Evolutionary conservation across 2,329 filamentous ascomycete genomes (phyloP), one percentile per base, ranked within the genome.

Genomic region (Phyllosticta citribraziliensis): DNA sequence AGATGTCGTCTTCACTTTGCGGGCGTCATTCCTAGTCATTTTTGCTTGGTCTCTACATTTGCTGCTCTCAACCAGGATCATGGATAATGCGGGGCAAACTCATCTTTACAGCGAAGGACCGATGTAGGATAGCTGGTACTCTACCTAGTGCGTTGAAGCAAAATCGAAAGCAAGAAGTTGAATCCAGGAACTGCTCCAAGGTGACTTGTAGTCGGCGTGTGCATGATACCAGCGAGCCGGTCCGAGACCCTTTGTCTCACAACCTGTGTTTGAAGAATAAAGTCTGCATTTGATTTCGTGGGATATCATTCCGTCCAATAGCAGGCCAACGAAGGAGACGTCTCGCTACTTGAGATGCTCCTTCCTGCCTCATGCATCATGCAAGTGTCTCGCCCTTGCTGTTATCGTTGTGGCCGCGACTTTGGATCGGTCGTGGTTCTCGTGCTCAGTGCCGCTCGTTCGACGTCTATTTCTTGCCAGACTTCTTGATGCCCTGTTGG

Each of bases 401-500:
- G 19, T 24, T 19, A 19, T 53, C 52, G 19, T 53, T 10, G 52
- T 27, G 22, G 17, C n/a, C 51, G 51, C 2, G 4, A 47, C 2
- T n/a, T n/a, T n/a, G 14, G n/a, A 47, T n/a, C 40, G 17, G 12
- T 47, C 17, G 40, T n/a, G n/a, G 17, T 47, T 47, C n/a, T 47
- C 40, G 14, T 47, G 40, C 17, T 14, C 35, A 11, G 35, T n/a
- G 40, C 17, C 40, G 40, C 40, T n/a, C 33, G 53, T 51, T 22
- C 9, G 1, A 3, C 64, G 67, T 64, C 70, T 69, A 96, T 87
- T 97, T 96, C 88, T 97, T 96, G 76, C 91, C 92, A 64, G 89
- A 94, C 85, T 96, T 97, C 87, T 97, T 97, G 81, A 97, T 96
- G 65, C 91, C 91, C 78, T 95, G 90, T 56, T 82, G 76, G 35